Conservation (phyloP, 805 yeast species). For the Saturnispora bothae region DNA sequence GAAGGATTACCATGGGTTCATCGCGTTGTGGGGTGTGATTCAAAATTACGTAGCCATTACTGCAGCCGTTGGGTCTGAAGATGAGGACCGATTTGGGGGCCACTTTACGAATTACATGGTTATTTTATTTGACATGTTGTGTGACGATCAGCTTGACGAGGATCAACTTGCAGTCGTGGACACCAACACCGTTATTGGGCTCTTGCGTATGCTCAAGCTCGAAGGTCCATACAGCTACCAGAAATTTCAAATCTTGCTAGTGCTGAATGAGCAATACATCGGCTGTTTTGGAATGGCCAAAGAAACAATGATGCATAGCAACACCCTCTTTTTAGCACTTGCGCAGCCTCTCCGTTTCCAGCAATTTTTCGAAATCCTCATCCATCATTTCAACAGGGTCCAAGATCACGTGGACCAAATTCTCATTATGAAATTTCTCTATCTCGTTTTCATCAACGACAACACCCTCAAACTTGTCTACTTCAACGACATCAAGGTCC, state of each 20-base stretch:
- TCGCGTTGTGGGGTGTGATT: slow-evolving; percentile 26
- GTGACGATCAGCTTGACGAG: slow-evolving; percentile 32
- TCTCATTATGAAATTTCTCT: slow-evolving; percentile 68
- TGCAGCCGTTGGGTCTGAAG: slow-evolving; percentile 23
- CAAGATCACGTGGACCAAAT: slow-evolving; percentile 62
- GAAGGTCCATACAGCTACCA: slow-evolving; percentile 45
- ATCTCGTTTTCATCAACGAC: slow-evolving; percentile 59
- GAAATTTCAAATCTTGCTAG: slow-evolving; percentile 58
- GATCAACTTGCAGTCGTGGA: slow-evolving; percentile 34
- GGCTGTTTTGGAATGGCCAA: slow-evolving; percentile 2
- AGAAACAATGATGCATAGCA: too few relatives aligned
- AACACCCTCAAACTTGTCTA: slow-evolving; percentile 60
- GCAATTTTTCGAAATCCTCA: slow-evolving; percentile 55
- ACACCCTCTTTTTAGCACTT: too few relatives aligned
- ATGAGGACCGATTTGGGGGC: slow-evolving; percentile 17
- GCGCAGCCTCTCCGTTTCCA: slow-evolving; percentile 32
- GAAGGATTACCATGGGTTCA: slow-evolving; percentile 43
- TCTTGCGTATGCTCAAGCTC: slow-evolving; percentile 35
- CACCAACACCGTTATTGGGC: slow-evolving; percentile 34
- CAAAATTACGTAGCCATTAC: slow-evolving; percentile 23
- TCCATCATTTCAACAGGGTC: slow-evolving; percentile 70
- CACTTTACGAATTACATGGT: slow-evolving; percentile 32
- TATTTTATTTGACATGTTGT: slow-evolving; percentile 45
- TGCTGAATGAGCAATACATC: slow-evolving; percentile 83
- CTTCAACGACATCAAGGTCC: slow-evolving; percentile 73